Evolutionary conservation across 2,329 filamentous ascomycete species (phyloP), one percentile per base, ranked within the genome.

Genomic region (Torrubiella hemipterigena): DNA sequence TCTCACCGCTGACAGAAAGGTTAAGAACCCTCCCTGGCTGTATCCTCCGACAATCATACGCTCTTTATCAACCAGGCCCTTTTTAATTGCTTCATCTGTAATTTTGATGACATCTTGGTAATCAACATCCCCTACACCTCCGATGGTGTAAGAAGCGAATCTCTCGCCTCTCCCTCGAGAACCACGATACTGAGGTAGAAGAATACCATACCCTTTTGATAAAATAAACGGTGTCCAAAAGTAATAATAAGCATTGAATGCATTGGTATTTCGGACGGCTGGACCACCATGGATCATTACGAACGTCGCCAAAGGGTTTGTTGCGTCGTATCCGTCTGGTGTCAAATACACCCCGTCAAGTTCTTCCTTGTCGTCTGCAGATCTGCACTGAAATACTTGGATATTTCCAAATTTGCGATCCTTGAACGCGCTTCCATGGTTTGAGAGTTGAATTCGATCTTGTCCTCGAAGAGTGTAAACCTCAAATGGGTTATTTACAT

Each of bases 111-210:
- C 36, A 32, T 61, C 58, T 6, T 43, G 42, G 29, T 60, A 51
- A 35, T 60, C 58, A 5, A 47, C 36, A 13, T 43, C 43, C 0
- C 56, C 58, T 12, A 47, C 38, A 2, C 50, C 48, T 2, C 45
- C 42, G 3, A 34, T 27, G 6, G 40, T 46, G 27, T 51, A 51
- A 1, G 39, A 37, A 3, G 54, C 54, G 20, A 52, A 59, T 2
- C 38, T 34, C 17, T 54, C 42, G 2, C 57, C 55, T 2, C 47
- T 47, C 0, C 48, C 48, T 8, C 36, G 43, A 13, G 48, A 46
- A 13, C 58, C 58, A 6, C 56, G 52, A 30, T 60, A 61, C 34
- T 60, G 55, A 1, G 51, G 46, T 3, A 48, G 38, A 4, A 61
- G 42, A n/a, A 60, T 30, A 2, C 44, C 49, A 23, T 56, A 58